Base-by-base conservation (phyloP, 73 alveolate genomes). In the Symbiodinium pilosum region DNA sequence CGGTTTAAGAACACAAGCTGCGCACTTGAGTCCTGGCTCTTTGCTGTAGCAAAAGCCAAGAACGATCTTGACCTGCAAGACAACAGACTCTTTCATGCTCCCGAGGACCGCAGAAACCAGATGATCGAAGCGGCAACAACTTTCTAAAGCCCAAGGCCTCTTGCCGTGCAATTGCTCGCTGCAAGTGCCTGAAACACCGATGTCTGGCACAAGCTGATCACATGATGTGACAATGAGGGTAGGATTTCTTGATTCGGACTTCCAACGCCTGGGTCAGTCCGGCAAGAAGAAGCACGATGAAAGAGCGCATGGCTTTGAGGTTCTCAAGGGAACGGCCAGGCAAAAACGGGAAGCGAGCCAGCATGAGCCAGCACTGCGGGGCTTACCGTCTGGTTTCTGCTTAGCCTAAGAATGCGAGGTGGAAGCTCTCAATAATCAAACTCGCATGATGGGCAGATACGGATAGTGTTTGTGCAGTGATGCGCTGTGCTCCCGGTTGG, bases 21-120 rank as follows among this genome's bases (percentile, higher is more conserved):
- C 30, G 73, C 28, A 54, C 32, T 54, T 30, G 73, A 16, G 32
- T 24, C 73, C 73, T 54, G 73, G 73, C 73, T 54, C 73, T 11
- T 26, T 54, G 73, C 73, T 54, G 73, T 30, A 54, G 73, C 73
- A 54, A n/a, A 26, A 54, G 73, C 73, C 73, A 54, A n/a, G 73
- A n/a, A 54, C 73, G 73, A 54, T 54, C 73, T 30, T 54, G 73
- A 54, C 73, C 73, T 54, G 73, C 73, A n/a, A n/a, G n/a, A n/a
- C n/a, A n/a, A n/a, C n/a, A n/a, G n/a, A n/a, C n/a, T n/a, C n/a
- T 54, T 54, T 54, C 73, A 24, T 6, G 73, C n/a, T n/a, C n/a
- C n/a, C n/a, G n/a, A n/a, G n/a, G n/a, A n/a, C n/a, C n/a, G n/a
- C n/a, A n/a, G n/a, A 12, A 7, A 54, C 20, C 73, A 54, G 6